Conservation (phyloP, 345 rosid genomes). For the Eucalyptus sp. region DNA sequence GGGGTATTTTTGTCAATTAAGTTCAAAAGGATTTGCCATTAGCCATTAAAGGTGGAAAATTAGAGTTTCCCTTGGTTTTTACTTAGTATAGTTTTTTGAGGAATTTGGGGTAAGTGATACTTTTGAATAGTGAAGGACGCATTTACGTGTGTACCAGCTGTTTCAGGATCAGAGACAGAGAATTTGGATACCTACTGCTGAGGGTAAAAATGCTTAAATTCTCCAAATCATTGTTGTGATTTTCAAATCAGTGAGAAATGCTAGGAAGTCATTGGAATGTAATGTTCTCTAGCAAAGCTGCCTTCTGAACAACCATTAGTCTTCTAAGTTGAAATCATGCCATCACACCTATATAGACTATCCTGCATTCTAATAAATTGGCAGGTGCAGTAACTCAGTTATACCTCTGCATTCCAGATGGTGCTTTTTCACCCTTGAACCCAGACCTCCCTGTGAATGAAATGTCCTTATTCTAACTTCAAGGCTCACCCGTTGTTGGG, state of each 20-base stretch:
- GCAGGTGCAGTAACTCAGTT: neutral
- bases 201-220: neutral
- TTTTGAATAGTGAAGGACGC: neutral
- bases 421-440: neutral
- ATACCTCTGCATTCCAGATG: neutral
- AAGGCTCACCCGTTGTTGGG: neutral
- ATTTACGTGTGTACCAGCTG: neutral
- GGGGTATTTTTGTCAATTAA: neutral
- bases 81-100: neutral
- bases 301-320: neutral
- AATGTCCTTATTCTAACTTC: neutral
- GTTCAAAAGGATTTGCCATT: neutral
- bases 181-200: neutral
- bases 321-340: neutral
- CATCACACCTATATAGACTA: neutral
- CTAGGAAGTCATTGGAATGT: neutral
- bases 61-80: neutral
- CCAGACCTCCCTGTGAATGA: neutral
- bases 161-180: neutral
- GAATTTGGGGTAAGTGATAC: neutral
- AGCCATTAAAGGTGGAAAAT: neutral
- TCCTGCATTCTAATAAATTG: neutral
- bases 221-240: neutral
- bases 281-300: neutral
- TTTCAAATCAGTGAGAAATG: neutral